phyloP scores from a whole-genome alignment of 202 grass and related monocot genomes.

The Bolboschoenoplectus hybrid region DNA sequence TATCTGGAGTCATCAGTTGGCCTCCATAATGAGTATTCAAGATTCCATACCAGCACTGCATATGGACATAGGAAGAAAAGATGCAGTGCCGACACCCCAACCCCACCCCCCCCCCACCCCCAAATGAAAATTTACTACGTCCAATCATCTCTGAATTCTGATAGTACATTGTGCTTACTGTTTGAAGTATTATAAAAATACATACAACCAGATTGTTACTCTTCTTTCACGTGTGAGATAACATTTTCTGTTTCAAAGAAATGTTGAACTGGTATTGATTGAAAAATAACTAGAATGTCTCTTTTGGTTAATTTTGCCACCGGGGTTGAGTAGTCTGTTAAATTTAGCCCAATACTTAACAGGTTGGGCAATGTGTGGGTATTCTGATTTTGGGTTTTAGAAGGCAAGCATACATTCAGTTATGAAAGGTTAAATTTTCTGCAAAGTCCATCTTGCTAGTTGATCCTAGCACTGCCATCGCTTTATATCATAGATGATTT shows the following conservation, averaged over 20 bases:
- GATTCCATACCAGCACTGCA: too few relatives aligned
- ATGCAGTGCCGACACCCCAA: too few relatives aligned
- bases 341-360: not conserved
- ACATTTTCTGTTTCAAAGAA: not conserved
- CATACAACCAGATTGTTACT: not conserved
- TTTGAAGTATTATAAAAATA: not conserved
- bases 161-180: not conserved
- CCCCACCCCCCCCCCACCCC: too few relatives aligned
- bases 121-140: too few relatives aligned
- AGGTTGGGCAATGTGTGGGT: not conserved
- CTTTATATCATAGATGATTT: not conserved
- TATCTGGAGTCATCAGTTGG: too few relatives aligned
- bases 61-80: too few relatives aligned
- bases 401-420: not conserved
- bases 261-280: conserved; percentile 2
- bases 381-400: not conserved
- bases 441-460: not conserved
- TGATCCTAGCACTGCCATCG: not conserved
- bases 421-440: not conserved
- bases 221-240: not conserved
- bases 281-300: not conserved
- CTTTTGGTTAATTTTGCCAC: not conserved
- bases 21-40: too few relatives aligned
- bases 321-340: not conserved
- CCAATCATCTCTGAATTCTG: too few relatives aligned